These are phyloP conservation scores for Tubosaeta sp. DNA, from an alignment of 768 basidiomycete species.

Conservation along the genomic window DNA sequence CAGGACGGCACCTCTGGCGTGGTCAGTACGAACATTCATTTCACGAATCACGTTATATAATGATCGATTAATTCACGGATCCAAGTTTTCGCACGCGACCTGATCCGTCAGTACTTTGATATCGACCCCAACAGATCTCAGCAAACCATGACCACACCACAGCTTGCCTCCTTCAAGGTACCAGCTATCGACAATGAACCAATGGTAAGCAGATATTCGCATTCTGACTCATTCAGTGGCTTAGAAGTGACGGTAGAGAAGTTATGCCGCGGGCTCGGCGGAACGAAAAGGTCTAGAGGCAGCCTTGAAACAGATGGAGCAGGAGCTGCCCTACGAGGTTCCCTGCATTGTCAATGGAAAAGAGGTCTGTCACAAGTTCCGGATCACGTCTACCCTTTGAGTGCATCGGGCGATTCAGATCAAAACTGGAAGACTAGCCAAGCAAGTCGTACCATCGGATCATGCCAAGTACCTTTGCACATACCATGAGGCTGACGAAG, in stretches of 20 bases:
- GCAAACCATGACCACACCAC: constrained; percentile 57
- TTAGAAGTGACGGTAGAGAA: constrained; percentile 42
- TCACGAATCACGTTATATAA: too few species aligned
- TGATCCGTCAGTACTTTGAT: background rate
- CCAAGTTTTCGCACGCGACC: background rate
- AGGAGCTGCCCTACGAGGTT: constrained; percentile 83
- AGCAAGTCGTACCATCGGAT: constrained; percentile 83
- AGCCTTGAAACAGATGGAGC: constrained; percentile 76
- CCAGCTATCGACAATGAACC: constrained; percentile 90
- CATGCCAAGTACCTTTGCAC: constrained; percentile 76
- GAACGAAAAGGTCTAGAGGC: constrained; percentile 73
- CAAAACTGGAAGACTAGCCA: constrained; percentile 72
- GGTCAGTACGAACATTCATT: too few species aligned
- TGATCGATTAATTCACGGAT: background rate
- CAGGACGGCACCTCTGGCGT: too few species aligned
- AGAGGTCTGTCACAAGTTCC: constrained; percentile 45
- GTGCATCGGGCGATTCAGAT: constrained; percentile 42
- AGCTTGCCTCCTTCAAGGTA: constrained; percentile 82
- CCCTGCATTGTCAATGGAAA: constrained; percentile 92
- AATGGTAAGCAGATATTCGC: constrained; percentile 52
- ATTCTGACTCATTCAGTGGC: background rate
- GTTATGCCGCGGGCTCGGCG: constrained; percentile 72
- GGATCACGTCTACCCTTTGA: constrained; percentile 3
- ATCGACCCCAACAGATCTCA: background rate
- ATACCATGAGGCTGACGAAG: constrained; percentile 85